Base-by-base conservation (phyloP, 768 basidiomycete species). In the Scleroderma bovista region DNA sequence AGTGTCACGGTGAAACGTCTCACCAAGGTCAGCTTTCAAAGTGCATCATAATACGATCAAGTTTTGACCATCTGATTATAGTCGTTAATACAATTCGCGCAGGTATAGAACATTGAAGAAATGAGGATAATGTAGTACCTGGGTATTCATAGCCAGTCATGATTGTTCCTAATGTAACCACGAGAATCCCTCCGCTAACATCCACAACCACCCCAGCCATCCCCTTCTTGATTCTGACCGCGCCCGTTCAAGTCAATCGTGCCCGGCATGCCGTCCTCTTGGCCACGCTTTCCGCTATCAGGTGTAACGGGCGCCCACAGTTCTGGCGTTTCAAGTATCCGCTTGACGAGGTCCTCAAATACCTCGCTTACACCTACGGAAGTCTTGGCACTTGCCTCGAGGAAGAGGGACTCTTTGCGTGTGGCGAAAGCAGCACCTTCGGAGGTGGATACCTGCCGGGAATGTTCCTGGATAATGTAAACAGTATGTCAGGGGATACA, bases 351-450 rank as follows among this genome's bases (percentile, higher is more conserved):
- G 52, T 86, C 83, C 26, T 75, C 66, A 61, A 84, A 84, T 0
- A 83, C 82, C 40, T 91, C 88, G 26, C 74, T 75, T 6, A 97
- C 93, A 15, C 87, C 86, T 0, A 88, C 74, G 8, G 85, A 80
- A 0, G 91, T 96, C 80, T 97, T 97, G 0, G 95, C 95, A 0
- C 86, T 90, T 1, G 91, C 84, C 70, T 98, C 95, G 38, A 97
- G 73, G 69, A 98, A 98, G 40, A 93, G 71, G 17, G 85, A 88
- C 16, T 80, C 79, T 78, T 92, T 91, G 29, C 88, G 78, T 22
- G 73, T 71, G 0, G 95, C 95, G 57, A 95, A 97, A 2, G 77
- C 80, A 31, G 89, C 86, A 36, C 74, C 93, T 62, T 94, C 90
- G 0, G 76, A 67, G 9, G 78, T 80, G 1, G 86, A 66, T 3